Evolutionary conservation across 129 eudicot species (phyloP), one percentile per base, ranked within the genome.

Genomic region (Flaveria sonorensis): DNA sequence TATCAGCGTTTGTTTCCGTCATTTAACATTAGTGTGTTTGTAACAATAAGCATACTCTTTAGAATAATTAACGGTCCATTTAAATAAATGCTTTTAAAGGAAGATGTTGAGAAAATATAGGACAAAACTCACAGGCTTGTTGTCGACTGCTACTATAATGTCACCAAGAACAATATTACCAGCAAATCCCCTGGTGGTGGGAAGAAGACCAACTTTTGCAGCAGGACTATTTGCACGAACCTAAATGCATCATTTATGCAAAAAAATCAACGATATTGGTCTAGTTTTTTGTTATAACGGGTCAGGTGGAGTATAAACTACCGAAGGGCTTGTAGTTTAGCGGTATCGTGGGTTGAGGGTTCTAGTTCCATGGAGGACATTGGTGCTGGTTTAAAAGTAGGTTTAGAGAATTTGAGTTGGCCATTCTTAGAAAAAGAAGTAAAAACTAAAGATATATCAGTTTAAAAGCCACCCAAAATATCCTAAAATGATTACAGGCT

Each of bases 81-180:
- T 6, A 30, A 8, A 63, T 28, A 60, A 10, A 10, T 10, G 59
- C 3, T 20, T 6, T 28, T 64, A 28, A 30, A 75, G 20, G 28
- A 43, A 24, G 32, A 45, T 1, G 23, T 47, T 1, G 2, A 26
- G 40, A 79, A 39, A 53, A 21, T 46, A 71, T 1, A 70, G 50
- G 46, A 73, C 72, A 81, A n/a, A n/a, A 76, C 96, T 91, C 69
- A 95, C 99, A 47, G 94, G 94, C 82, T 87, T 95, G 69, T 79
- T 79, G 75, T 89, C 88, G 23, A 91, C 94, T 7, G 96, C 92
- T 77, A 84, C 63, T 55, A 95, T 85, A 46, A 92, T 81, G 77
- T 95, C 99, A 26, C 99, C 99, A 39, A 95, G 90, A 40, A 91
- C 87, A 79, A 95, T 95, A 55, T 95, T 95, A 61, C 99, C 99